phyloP scores from a whole-genome alignment of 805 yeast genomes.

The Sungouiella blattae region DNA sequence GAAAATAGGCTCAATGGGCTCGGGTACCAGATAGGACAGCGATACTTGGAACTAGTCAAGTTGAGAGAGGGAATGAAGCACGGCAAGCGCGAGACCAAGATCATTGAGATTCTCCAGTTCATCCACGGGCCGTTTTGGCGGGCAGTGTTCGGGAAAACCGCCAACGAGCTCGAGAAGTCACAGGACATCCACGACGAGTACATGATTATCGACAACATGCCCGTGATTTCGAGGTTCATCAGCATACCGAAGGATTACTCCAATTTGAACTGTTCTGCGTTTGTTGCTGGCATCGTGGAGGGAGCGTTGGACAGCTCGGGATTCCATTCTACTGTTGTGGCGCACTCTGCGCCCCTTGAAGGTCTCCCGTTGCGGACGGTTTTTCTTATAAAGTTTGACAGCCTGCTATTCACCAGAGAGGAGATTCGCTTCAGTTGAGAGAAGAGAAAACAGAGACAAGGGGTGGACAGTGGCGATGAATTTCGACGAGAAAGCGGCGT shows the following conservation, averaged over 20 bases:
- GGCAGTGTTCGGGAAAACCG: conserved; percentile 64
- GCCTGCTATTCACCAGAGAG: conserved; percentile 54
- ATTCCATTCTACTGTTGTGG: conserved; percentile 75
- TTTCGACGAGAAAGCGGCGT: too few species aligned
- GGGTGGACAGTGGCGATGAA: too few species aligned
- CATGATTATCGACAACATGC: conserved; percentile 78
- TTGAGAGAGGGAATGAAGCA: conserved; percentile 60
- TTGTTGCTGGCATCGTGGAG: conserved; percentile 80
- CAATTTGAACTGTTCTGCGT: conserved; percentile 75
- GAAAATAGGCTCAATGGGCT: conserved; percentile 57
- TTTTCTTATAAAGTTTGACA: conserved; percentile 68
- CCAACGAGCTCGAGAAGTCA: conserved; percentile 72
- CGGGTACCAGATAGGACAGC: conserved; percentile 76
- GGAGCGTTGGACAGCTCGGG: conserved; percentile 73
- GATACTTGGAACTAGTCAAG: conserved; percentile 64
- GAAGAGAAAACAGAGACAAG: background rate
- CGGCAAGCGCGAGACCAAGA: conserved; percentile 62
- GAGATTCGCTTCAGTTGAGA: conserved; percentile 32
- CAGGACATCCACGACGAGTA: conserved; percentile 65
- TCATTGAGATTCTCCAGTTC: conserved; percentile 68
- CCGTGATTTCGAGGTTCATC: conserved; percentile 67
- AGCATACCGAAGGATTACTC: conserved; percentile 78
- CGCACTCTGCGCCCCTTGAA: conserved; percentile 68
- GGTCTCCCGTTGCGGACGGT: conserved; percentile 66
- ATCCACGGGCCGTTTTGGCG: conserved; percentile 74